A percentile compares a stretch with the other conserved stretches of the same genome.
phyloP scores from a whole-genome alignment of 1,284 basidiomycete species.

The Pseudozyma thailandica region DNA sequence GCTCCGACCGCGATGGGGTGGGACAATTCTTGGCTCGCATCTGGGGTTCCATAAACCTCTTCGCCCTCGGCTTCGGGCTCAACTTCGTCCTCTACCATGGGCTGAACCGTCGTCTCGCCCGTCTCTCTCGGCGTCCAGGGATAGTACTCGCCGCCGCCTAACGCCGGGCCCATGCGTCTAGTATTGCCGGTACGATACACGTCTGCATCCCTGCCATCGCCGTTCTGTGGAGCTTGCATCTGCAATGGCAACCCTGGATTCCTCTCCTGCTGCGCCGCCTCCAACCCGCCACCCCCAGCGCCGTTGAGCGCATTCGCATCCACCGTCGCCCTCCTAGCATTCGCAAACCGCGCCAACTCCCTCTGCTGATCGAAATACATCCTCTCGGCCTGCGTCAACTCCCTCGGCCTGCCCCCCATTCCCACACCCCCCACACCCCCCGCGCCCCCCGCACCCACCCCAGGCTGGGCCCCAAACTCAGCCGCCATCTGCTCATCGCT shows the following conservation, averaged over 20 bases:
- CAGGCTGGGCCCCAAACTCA: constrained; percentile 40
- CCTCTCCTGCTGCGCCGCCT: constrained; percentile 22
- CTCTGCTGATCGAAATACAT: constrained; percentile 45
- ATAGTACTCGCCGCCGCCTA: neutral
- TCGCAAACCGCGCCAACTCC: constrained; percentile 23
- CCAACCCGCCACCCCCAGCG: neutral
- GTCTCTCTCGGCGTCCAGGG: neutral
- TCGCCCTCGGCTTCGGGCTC: constrained; percentile 4
- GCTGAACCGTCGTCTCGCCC: neutral
- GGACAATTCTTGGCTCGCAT: constrained; percentile 16
- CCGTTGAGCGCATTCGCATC: constrained; percentile 26
- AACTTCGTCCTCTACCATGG: constrained; percentile 20
- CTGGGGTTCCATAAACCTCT: constrained; percentile 28
- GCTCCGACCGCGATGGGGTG: too few species aligned
- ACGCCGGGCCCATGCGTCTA: neutral
- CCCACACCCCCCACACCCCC: neutral
- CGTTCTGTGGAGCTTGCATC: neutral
- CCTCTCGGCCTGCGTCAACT: constrained; percentile 29
- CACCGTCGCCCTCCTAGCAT: constrained; percentile 26
- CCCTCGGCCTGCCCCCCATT: neutral
- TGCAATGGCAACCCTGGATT: constrained; percentile 37
- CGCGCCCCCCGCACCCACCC: neutral
- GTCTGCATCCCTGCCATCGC: neutral
- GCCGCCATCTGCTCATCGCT: constrained; percentile 42
- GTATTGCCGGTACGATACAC: neutral